phyloP scores from a whole-genome alignment of 2,329 filamentous ascomycete genomes.

The Aspergillus aculeatus region DNA sequence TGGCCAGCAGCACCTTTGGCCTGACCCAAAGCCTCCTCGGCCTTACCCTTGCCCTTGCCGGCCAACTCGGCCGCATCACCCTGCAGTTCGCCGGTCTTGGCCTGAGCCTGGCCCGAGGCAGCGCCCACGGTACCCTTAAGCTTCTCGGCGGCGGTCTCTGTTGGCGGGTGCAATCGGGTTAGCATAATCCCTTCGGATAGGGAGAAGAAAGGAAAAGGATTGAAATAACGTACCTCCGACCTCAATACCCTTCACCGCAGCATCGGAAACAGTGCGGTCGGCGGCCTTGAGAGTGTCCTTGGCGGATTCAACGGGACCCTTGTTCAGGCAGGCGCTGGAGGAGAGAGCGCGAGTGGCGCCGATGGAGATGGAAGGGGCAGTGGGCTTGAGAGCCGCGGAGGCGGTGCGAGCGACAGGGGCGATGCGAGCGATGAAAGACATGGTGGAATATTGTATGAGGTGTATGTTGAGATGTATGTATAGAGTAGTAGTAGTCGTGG shows the following conservation, averaged over 20 bases:
- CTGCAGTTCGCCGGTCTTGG: constrained; percentile 38
- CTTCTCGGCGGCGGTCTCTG: constrained; percentile 53
- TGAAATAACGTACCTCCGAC: constrained; percentile 54
- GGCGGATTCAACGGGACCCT: constrained; percentile 53
- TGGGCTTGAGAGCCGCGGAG: constrained; percentile 6
- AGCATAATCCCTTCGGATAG: neutral
- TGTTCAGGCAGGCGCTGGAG: constrained; percentile 51
- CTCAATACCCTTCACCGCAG: constrained; percentile 61
- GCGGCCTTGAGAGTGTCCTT: constrained; percentile 60
- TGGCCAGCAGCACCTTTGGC: constrained; percentile 10
- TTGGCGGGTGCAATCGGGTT: neutral
- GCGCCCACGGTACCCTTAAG: constrained; percentile 43
- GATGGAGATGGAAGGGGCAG: constrained; percentile 18
- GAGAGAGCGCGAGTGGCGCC: constrained; percentile 45
- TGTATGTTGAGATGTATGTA: neutral
- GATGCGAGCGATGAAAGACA: constrained; percentile 40
- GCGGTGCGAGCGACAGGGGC: constrained; percentile 28
- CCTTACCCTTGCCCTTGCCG: constrained; percentile 14
- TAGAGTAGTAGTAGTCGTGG: neutral
- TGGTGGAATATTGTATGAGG: constrained; percentile 13
- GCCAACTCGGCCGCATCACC: constrained; percentile 22
- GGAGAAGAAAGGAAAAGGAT: neutral
- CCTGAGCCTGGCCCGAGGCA: constrained; percentile 49
- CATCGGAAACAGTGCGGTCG: constrained; percentile 56
- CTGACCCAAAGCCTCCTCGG: constrained; percentile 7